Conservation (phyloP, 1,284 basidiomycete species). For the Blastosporella zonata region DNA sequence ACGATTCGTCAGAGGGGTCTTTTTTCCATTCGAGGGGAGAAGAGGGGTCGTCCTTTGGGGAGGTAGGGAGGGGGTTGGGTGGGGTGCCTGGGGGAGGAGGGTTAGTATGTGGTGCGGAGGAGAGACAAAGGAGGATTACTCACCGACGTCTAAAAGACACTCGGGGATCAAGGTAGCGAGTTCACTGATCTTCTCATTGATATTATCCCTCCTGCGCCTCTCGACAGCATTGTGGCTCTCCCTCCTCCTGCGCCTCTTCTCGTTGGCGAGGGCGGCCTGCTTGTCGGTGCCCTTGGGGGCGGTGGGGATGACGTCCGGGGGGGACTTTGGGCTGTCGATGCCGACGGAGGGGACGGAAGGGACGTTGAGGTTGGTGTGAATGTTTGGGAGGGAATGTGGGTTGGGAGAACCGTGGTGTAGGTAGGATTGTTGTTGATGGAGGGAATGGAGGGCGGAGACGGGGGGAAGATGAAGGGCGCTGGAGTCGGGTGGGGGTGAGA, state of each 20-base stretch:
- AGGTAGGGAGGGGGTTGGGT: background rate
- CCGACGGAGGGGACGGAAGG: conserved; percentile 1
- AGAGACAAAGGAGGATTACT: conserved; percentile 25
- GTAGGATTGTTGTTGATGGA: conserved; percentile 14
- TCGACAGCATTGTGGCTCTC: conserved; percentile 93
- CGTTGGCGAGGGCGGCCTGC: conserved; percentile 55
- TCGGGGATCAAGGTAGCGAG: conserved; percentile 86
- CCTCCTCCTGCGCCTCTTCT: conserved; percentile 74
- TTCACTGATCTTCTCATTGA: conserved; percentile 92
- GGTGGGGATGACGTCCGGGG: background rate
- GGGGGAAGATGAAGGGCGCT: conserved; percentile 24
- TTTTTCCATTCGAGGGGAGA: conserved; percentile 17
- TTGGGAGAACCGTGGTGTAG: conserved; percentile 12
- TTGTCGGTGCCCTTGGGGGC: conserved; percentile 32
- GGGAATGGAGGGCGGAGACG: conserved; percentile 17
- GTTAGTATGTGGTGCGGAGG: background rate
- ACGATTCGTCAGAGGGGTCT: conserved; percentile 1
- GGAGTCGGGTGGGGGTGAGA: conserved; percentile 23
- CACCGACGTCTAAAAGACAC: conserved; percentile 65
- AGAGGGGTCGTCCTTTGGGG: conserved; percentile 11
- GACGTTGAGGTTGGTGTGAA: conserved; percentile 14
- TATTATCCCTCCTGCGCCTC: conserved; percentile 82
- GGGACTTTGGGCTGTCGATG: background rate
- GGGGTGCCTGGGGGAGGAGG: background rate
- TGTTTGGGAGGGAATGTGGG: conserved; percentile 20